phyloP scores from a whole-genome alignment of 2,329 filamentous ascomycete genomes.

The Ambrosiella cleistominuta region DNA sequence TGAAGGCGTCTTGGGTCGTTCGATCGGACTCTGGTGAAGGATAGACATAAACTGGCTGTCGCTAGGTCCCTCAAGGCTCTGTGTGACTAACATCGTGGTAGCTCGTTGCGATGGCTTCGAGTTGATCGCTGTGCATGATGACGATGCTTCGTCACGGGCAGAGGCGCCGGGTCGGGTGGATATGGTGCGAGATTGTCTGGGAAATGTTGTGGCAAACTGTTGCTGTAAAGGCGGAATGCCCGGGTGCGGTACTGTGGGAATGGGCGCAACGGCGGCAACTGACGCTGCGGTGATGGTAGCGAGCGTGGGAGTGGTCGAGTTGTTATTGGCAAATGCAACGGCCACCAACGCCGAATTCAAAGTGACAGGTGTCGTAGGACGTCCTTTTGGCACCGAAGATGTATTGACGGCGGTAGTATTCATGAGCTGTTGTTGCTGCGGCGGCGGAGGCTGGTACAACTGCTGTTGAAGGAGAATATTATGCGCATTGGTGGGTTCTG shows the following conservation, averaged over 20 bases:
- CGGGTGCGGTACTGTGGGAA: not conserved
- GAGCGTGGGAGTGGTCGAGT: not conserved
- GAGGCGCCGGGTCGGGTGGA: no score
- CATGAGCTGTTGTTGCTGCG: not conserved
- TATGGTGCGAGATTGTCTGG: not conserved
- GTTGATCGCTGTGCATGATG: no score
- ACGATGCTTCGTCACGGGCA: not conserved
- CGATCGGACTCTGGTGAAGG: slow-evolving; percentile 2
- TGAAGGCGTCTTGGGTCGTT: not conserved
- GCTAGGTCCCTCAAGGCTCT: not conserved
- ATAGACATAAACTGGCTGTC: not conserved
- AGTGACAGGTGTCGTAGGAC: not conserved
- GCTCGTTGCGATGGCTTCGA: not conserved
- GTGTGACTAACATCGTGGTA: not conserved
- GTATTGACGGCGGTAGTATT: not conserved
- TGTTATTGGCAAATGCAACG: slow-evolving; percentile 1
- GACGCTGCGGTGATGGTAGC: slow-evolving; percentile 1
- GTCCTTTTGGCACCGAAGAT: not conserved
- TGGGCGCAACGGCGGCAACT: not conserved
- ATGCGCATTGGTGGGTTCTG: slow-evolving; percentile 13
- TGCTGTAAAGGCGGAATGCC: not conserved
- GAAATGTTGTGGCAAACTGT: not conserved
- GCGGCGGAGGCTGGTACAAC: not conserved
- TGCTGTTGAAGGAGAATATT: slow-evolving; percentile 8
- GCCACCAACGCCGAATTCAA: not conserved